These are phyloP conservation scores for Pyricularia grisea DNA, from an alignment of 2,329 filamentous ascomycete genomes.

Conservation along the genomic window DNA sequence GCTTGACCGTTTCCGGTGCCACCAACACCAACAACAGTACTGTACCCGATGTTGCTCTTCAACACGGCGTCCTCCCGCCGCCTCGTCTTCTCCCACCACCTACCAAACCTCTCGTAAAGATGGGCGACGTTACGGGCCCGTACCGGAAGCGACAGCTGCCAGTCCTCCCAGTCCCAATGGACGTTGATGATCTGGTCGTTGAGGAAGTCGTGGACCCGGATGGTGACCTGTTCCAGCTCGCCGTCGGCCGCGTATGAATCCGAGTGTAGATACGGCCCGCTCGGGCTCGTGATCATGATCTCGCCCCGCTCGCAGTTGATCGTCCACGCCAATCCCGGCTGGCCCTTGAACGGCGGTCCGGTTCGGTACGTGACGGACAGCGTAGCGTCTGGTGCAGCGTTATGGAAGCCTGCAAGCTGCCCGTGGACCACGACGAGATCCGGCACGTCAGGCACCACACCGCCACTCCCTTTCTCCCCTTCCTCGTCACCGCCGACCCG, in stretches of 20 bases:
- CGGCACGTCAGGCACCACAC: conserved; percentile 14
- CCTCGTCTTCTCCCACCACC: conserved; percentile 8
- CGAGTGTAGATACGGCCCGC: conserved; percentile 15
- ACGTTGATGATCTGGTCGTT: conserved; percentile 32
- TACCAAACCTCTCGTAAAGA: conserved; percentile 46
- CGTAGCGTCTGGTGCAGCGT: conserved; percentile 21
- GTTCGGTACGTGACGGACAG: conserved; percentile 34
- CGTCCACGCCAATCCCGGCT: conserved; percentile 35
- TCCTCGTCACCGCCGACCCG: conserved; percentile 3
- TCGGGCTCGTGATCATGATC: conserved; percentile 26
- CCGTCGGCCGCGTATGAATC: conserved; percentile 16
- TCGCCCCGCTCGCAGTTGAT: conserved; percentile 43
- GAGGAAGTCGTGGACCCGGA: conserved; percentile 41
- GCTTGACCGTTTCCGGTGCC: background rate
- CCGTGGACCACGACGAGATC: conserved; percentile 22
- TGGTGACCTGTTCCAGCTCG: conserved; percentile 24
- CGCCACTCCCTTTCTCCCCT: conserved; percentile 4
- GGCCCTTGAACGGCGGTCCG: conserved; percentile 37
- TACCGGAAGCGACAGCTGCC: conserved; percentile 34
- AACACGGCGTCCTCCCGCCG: background rate
- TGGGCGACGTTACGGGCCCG: conserved; percentile 38
- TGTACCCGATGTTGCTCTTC: background rate
- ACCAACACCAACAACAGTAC: background rate
- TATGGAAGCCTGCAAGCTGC: conserved; percentile 17
- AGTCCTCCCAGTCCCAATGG: conserved; percentile 33